Evolutionary conservation across 2,329 filamentous ascomycete species (phyloP).

Genomic region (Talaromyces sp.): DNA sequence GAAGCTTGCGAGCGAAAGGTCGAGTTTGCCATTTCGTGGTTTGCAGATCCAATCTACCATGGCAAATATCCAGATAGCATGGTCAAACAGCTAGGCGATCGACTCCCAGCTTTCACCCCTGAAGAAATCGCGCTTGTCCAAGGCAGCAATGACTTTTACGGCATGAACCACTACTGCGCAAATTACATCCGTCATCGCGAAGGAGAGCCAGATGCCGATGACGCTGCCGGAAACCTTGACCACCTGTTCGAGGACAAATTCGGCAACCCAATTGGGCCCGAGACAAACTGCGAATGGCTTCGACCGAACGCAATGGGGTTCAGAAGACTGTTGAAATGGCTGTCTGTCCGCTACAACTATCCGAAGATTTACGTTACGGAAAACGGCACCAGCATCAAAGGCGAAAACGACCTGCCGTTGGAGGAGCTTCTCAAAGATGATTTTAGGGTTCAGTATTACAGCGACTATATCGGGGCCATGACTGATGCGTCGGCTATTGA

Average conservation of each 20-base stretch:
- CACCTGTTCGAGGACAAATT: conserved; percentile 64
- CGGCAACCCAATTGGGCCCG: conserved; percentile 69
- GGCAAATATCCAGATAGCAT: conserved; percentile 81
- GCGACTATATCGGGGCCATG: conserved; percentile 71
- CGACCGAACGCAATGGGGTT: conserved; percentile 71
- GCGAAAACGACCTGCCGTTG: conserved; percentile 68
- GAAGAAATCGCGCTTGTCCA: conserved; percentile 70
- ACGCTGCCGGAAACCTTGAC: conserved; percentile 73
- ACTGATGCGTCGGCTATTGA: conserved; percentile 66
- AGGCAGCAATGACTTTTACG: conserved; percentile 90
- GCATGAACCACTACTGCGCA: conserved; percentile 90
- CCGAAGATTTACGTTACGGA: conserved; percentile 85
- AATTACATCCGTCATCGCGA: conserved; percentile 76
- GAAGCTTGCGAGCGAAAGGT: conserved; percentile 75
- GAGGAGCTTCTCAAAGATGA: conserved; percentile 73
- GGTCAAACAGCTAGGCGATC: conserved; percentile 71
- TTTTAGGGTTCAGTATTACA: conserved; percentile 75
- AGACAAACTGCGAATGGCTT: conserved; percentile 80
- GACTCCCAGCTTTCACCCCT: conserved; percentile 67
- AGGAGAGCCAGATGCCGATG: conserved; percentile 55
- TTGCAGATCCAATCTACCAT: conserved; percentile 80
- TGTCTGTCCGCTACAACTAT: conserved; percentile 68
- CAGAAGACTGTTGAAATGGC: conserved; percentile 69
- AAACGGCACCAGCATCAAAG: conserved; percentile 79
- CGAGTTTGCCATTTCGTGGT: conserved; percentile 85